Base-by-base conservation (phyloP, 352 stramenopile species). In the Phytophthora aleatoria region DNA sequence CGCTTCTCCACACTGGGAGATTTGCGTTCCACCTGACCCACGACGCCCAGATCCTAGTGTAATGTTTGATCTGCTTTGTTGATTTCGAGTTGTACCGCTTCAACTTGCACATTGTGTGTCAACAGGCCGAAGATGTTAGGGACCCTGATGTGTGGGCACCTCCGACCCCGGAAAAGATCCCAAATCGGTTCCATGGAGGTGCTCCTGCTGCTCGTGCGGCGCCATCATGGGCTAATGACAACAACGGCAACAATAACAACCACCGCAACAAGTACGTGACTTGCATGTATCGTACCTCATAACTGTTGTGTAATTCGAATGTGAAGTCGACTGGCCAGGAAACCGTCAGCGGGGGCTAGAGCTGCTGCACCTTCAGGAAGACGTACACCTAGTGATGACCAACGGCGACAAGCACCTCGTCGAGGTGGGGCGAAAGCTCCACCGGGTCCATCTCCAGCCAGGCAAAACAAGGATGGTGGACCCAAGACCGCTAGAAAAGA, bases 101-200 rank as follows among this genome's bases (percentile, higher is more conserved):
- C 35, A 50, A 52, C 24, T 51, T 63, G 39, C 24, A 44, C 12
- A 33, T 35, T 61, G 60, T 51, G 42, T 55, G 26, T 55, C 20
- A 57, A 50, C 12, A 73, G 49, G 16, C 26, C 3, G 73, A 81
- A 0, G 53, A 74, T 3, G 62, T 69, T 48, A 64, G 68, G 8
- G 85, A 91, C 36, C 85, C 81, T 8, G 85, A 94, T 42, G 81
- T 94, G 20, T 94, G 85, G 85, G 81, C 77, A 8, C 79, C 82
- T 12, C 85, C 83, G 13, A 87, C 85, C 4, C 85, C 83, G 15
- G 82, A 90, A 44, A 74, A 79, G 24, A 16, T 73, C 13, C 66
- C 62, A 24, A 64, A 64, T 51, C 57, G 57, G 30, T 61, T 64
- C 3, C 66, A 73, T 20, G 72, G 67, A 8, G 62, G 67, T 35